Evolutionary conservation across 2,329 filamentous ascomycete species (phyloP).

Genomic region (Lachnellula hyalina): DNA sequence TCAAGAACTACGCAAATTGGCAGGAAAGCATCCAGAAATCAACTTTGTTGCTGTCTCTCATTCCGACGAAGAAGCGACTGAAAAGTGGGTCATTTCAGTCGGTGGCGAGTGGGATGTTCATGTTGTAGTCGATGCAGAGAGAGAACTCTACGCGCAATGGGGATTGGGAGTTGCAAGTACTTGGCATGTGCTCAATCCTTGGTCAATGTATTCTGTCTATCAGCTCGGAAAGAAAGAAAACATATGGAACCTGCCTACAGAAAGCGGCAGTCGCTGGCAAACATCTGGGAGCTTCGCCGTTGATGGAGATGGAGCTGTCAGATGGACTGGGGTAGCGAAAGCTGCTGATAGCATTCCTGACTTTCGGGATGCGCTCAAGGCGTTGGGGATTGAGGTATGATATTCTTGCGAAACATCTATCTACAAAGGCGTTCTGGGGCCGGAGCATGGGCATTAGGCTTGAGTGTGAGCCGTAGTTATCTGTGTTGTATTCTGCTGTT

Average conservation of each 20-base stretch:
- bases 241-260: slow-evolving; percentile 60
- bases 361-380: slow-evolving; percentile 42
- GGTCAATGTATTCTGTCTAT: slow-evolving; percentile 51
- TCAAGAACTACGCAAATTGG: slow-evolving; percentile 46
- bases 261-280: slow-evolving; percentile 66
- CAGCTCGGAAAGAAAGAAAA: slow-evolving; percentile 55
- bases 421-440: too few species aligned
- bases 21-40: slow-evolving; percentile 43
- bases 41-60: slow-evolving; percentile 60
- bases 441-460: too few species aligned
- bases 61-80: slow-evolving; percentile 51
- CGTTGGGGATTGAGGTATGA: slow-evolving; percentile 13
- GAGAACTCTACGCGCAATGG: slow-evolving; percentile 59
- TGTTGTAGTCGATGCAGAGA: slow-evolving; percentile 55
- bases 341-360: slow-evolving; percentile 50
- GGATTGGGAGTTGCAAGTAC: slow-evolving; percentile 55
- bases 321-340: slow-evolving; percentile 44
- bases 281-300: slow-evolving; percentile 60
- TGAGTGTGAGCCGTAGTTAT: too few species aligned
- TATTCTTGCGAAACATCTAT: neutral
- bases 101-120: slow-evolving; percentile 39
- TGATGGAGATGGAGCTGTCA: slow-evolving; percentile 46
- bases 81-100: slow-evolving; percentile 29
- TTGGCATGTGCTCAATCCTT: slow-evolving; percentile 58
- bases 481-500: too few species aligned